Evolutionary conservation across 2,329 filamentous ascomycete genomes (phyloP), one percentile per base, ranked within the genome.

Genomic region (Coleophoma crateriformis): DNA sequence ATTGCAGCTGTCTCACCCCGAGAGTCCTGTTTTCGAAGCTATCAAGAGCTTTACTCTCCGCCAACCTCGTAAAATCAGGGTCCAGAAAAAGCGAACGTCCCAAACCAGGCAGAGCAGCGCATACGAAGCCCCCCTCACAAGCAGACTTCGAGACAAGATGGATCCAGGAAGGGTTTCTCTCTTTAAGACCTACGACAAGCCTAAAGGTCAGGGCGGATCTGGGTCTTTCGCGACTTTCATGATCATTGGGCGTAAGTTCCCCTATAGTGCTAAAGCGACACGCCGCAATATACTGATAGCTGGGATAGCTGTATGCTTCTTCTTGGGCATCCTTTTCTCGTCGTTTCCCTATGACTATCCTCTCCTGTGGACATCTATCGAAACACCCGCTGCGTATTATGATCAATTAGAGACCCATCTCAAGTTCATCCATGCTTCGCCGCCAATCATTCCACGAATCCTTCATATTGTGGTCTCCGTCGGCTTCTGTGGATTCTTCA

Each of bases 241-340:
- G 71, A 96, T 99, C 66, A 85, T 97, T 59, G 91, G 90, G 58
- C 90, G 92, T 96, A 80, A 67, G 89, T 55, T 35, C 40, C 38
- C 48, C 42, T 48, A 47, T 47, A 38, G 34, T 45, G 47, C 34
- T 45, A 48, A 41, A 52, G 53, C 17, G 38, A 19, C 39, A 15
- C 44, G 20, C 40, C 27, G 27, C 27, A 38, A 37, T 38, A 35
- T 51, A 52, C 52, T 56, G 41, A 58, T 48, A 44, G 45, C 22
- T 38, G 48, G 32, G 35, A 52, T 61, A 91, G 87, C 87, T 56
- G 90, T 88, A 58, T 96, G 89, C 70, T 99, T 99, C 81, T 96
- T 97, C 81, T 87, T 99, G 57, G 94, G 94, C 61, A 90, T 97
- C 69, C 85, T 99, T 70, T 99, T 97, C 80, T 90, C 90, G 61